Percentiles rank a stretch among this genome's conserved stretches.
These are phyloP conservation scores for Dictyophora rubrovolvata DNA, from an alignment of 768 basidiomycete genomes.

Conservation along the genomic window DNA sequence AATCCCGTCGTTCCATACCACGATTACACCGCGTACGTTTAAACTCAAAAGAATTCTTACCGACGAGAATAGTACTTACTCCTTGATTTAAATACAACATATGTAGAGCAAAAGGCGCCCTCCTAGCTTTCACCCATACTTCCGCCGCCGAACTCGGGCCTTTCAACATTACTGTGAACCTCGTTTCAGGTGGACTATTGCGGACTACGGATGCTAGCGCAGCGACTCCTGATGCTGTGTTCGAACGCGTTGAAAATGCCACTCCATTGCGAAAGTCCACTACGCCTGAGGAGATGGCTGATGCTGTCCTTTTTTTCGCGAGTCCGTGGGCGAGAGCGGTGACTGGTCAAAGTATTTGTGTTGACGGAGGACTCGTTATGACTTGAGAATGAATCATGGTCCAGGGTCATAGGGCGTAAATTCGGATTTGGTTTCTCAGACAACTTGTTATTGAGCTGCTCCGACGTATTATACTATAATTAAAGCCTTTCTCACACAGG, in stretches of 20 bases:
- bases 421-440: no score
- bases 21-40: conserved; percentile 1
- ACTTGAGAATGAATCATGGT: conserved; percentile 1
- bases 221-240: neutral
- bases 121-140: conserved; percentile 4
- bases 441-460: no score
- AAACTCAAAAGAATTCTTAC: neutral
- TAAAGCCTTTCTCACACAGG: no score
- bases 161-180: neutral
- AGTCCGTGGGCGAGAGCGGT: conserved; percentile 1
- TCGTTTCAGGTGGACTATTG: neutral
- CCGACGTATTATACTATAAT: no score
- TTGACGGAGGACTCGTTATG: conserved; percentile 1
- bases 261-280: conserved; percentile 1
- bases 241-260: neutral
- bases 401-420: no score
- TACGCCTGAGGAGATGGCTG: conserved; percentile 1
- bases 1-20: neutral
- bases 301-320: conserved; percentile 4
- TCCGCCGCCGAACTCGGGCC: neutral
- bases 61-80: neutral
- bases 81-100: neutral
- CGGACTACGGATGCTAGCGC: neutral
- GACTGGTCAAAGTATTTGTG: conserved; percentile 1
- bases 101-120: conserved; percentile 1